Percentiles rank a stretch among this genome's conserved stretches.
Evolutionary conservation across 179 eudicot genomes (phyloP).

Genomic region (Sideroxylon spinosum): DNA sequence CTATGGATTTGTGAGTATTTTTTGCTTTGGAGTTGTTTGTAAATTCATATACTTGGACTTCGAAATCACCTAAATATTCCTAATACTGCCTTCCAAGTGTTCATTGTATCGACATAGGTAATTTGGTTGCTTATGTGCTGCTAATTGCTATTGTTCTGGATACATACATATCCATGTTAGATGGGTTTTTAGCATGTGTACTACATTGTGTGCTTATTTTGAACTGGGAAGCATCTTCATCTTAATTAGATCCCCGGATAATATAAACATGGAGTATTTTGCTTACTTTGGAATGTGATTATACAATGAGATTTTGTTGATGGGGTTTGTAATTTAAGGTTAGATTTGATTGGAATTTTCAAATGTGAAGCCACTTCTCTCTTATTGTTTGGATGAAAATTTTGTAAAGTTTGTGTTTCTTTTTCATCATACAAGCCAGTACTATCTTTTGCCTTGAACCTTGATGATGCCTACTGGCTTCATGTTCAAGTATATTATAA

Average conservation of each 20-base stretch:
- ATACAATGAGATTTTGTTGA: neutral
- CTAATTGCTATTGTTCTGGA: slow-evolving; percentile 2
- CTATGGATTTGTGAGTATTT: slow-evolving; percentile 42
- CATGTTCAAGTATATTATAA: neutral
- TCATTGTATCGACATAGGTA: neutral
- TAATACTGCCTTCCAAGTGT: neutral
- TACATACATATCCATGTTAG: neutral
- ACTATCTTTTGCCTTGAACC: neutral
- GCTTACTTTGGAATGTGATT: neutral
- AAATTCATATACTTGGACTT: neutral
- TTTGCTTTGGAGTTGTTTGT: neutral
- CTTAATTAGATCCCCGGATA: neutral
- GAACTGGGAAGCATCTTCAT: neutral
- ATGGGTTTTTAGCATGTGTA: neutral
- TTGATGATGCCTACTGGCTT: neutral
- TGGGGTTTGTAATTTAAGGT: neutral
- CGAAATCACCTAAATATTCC: neutral
- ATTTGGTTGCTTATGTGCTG: neutral
- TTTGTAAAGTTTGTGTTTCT: neutral
- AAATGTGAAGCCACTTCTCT: neutral
- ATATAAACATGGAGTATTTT: neutral
- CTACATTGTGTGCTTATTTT: neutral
- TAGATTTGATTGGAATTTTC: neutral
- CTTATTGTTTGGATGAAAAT: neutral
- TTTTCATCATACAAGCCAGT: neutral